Percentiles rank a stretch among this genome's conserved stretches.
Conservation (phyloP, 192 early-diverging fungal genomes). For the Allomyces javanicus region DNA sequence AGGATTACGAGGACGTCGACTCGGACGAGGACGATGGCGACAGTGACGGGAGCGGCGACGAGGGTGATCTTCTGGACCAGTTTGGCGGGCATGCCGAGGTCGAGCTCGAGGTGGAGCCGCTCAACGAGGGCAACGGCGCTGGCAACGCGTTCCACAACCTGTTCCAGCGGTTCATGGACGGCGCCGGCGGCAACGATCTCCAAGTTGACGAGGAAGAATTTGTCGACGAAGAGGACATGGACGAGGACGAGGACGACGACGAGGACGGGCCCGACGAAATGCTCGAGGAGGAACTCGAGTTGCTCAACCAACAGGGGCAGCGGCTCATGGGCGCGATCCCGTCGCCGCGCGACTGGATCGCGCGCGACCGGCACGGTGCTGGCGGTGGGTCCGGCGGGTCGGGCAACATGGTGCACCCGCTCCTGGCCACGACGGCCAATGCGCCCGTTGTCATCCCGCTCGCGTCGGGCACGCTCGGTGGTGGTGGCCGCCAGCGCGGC, state of each 20-base stretch:
- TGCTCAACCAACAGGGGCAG: constrained; percentile 11
- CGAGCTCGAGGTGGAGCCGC: too few species aligned
- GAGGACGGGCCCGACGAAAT: constrained; percentile 20
- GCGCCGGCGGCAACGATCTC: background rate
- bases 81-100: constrained; percentile 1
- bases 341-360: too few species aligned
- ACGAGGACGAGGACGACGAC: constrained; percentile 31
- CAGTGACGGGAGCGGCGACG: constrained; percentile 3
- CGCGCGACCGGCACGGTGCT: too few species aligned
- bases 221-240: constrained; percentile 28
- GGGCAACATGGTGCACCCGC: too few species aligned
- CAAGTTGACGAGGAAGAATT: constrained; percentile 14
- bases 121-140: too few species aligned
- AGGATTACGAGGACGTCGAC: constrained; percentile 21
- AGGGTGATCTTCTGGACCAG: background rate
- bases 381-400: too few species aligned
- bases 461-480: too few species aligned
- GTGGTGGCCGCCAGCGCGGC: too few species aligned
- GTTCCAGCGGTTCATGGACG: too few species aligned
- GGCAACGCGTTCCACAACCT: too few species aligned
- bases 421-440: too few species aligned
- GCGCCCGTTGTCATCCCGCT: too few species aligned
- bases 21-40: constrained; percentile 15
- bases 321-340: background rate
- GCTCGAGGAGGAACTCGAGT: constrained; percentile 13